Base-by-base conservation (phyloP, 345 rosid genomes). In the Aethionema arabicum region DNA sequence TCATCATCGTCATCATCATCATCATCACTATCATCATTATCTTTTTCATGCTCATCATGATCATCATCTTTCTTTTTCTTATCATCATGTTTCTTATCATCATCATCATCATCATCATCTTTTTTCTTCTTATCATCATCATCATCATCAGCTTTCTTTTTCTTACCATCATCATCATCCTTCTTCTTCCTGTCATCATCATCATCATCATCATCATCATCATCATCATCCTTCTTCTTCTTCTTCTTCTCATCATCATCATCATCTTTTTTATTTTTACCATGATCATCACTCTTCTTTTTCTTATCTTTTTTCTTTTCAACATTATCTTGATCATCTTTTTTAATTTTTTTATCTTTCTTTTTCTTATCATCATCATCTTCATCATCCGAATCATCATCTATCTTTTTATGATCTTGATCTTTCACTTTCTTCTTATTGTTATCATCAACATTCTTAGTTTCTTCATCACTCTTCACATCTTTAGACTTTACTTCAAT, bases 161-260 rank as follows among this genome's bases (percentile, higher is more conserved):
- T 12, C 8, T 37, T 39, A 10, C 79, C 84, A 12, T n/a, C n/a
- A n/a, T n/a, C n/a, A n/a, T n/a, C n/a, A n/a, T 72, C 54, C 16
- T 71, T 32, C 32, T 61, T 63, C 13, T 33, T 60, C 64, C 46
- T 36, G 7, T 60, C 33, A 45, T 10, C 65, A 60, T 56, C 44
- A 6, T 4, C 44, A 40, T 21, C 37, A 40, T 14, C 13, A 32
- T 32, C 51, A 16, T 37, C 43, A 11, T 11, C 9, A 30, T 59
- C 14, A 32, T 16, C 14, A 11, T 11, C 9, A 30, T 59, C 14
- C 14, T 16, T 11, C 4, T 21, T 40, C 37, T 38, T 50, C 5
- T 54, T 31, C 31, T 50, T 51, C 30, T 21, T 44, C 3, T 16
- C 56, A 9, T 16, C 42, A 14, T 37, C 11, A 5, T 40, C 11